Percentiles rank a stretch among this genome's conserved stretches.
These are phyloP conservation scores for Phylloporus gajari DNA, from an alignment of 1,284 basidiomycete genomes.

Conservation along the genomic window DNA sequence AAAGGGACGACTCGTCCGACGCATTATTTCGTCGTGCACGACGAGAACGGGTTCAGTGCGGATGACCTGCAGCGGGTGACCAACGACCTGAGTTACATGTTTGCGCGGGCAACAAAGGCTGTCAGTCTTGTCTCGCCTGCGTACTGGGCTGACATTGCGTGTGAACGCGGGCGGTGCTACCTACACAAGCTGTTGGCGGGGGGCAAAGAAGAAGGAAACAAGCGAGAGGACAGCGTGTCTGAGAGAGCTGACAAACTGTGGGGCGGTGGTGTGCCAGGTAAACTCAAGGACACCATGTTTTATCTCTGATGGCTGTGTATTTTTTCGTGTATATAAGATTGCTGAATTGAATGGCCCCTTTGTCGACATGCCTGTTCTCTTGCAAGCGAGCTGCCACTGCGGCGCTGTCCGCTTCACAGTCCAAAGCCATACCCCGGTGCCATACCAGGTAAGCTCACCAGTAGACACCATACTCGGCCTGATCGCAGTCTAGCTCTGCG, in stretches of 20 bases:
- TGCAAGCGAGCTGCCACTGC: conserved; percentile 71
- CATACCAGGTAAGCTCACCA: conserved; percentile 58
- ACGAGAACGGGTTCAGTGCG: conserved; percentile 74
- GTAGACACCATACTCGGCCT: not conserved
- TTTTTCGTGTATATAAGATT: too few relatives aligned
- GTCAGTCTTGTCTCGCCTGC: conserved; percentile 82
- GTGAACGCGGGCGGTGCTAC: conserved; percentile 82
- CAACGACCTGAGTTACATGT: conserved; percentile 76
- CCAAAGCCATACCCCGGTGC: conserved; percentile 64
- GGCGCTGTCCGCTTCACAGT: conserved; percentile 65
- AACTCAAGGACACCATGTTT: conserved; percentile 74
- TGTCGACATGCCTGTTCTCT: conserved; percentile 56
- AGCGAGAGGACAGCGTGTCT: conserved; percentile 43
- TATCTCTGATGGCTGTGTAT: conserved; percentile 54
- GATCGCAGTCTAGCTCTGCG: conserved; percentile 54
- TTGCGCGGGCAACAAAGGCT: conserved; percentile 81
- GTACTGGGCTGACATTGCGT: conserved; percentile 80
- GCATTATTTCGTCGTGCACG: conserved; percentile 81
- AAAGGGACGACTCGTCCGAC: conserved; percentile 76
- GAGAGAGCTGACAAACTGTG: conserved; percentile 64
- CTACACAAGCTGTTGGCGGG: conserved; percentile 64
- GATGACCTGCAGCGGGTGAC: conserved; percentile 71
- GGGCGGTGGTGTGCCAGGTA: conserved; percentile 65
- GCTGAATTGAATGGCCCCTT: not conserved
- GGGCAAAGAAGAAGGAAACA: conserved; percentile 50